Base-by-base conservation (phyloP, 2,329 filamentous ascomycete genomes). In the Pseudocercospora pini-densiflorae region DNA sequence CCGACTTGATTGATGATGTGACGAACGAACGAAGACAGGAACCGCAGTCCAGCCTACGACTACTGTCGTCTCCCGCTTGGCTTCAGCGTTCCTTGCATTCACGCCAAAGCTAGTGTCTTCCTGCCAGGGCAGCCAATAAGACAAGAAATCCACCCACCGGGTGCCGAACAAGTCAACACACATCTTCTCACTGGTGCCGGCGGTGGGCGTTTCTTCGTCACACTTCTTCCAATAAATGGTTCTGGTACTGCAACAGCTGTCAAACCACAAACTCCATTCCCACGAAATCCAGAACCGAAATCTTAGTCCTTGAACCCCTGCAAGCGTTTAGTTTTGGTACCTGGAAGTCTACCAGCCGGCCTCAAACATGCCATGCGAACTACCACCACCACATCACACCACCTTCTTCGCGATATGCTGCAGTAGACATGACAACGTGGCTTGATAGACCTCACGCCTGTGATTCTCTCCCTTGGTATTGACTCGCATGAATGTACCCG, bases 1-100 rank as follows among this genome's bases (percentile, higher is more conserved):
- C 4, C 36, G 36, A 40, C 36, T 33, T 33, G 31, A 33, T 33
- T 33, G 31, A 33, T 14, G 31, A 14, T 33, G 31, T 33, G 31
- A 36, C 12, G 33, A 36, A 33, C 10, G 31, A 33, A 33, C 31
- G 31, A 33, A 33, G 31, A 33, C 31, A 33, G 29, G 29, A 31
- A 31, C 29, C 29, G 29, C 29, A 31, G 29, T 31, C 27, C 27
- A 27, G 27, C 6, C 29, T 31, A 31, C 12, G 8, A 58, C 54
- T 21, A 33, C 31, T 23, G 54, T 58, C 54, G 51, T 54, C 27
- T 16, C 40, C 40, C n/a, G 33, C 12, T 36, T 36, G 12, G 12
- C 12, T 16, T 36, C 33, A 36, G 33, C 33, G 59, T 62, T 54
- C 59, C 59, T 62, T 51, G 59, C 59, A 51, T 45, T 14, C 45